Percentiles rank a stretch among this genome's conserved stretches.
phyloP scores from a whole-genome alignment of 768 basidiomycete species.

The Suillus subaureus region DNA sequence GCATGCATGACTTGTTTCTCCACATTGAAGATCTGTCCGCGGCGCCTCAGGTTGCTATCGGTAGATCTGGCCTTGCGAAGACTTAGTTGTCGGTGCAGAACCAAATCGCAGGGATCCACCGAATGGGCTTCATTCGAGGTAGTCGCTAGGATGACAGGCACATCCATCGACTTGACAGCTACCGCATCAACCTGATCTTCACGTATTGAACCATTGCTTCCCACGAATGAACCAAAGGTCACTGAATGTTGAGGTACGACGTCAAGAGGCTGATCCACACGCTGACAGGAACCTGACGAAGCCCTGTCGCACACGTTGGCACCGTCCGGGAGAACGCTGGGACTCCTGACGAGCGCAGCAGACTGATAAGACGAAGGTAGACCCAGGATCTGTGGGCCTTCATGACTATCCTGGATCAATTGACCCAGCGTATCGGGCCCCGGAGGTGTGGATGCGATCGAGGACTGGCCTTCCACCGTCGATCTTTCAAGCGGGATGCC shows the following conservation, averaged over 20 bases:
- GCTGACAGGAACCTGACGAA: background rate
- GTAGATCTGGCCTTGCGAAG: constrained; percentile 1
- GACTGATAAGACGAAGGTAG: background rate
- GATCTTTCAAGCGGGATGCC: constrained; percentile 20
- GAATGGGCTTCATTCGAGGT: background rate
- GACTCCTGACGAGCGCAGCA: constrained; percentile 1
- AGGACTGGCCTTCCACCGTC: background rate
- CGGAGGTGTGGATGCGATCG: constrained; percentile 4
- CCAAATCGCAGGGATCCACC: background rate
- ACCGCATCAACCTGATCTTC: background rate
- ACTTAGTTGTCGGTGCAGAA: constrained; percentile 8
- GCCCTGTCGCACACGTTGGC: background rate
- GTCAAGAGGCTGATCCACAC: background rate
- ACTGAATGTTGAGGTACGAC: background rate
- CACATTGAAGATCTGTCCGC: constrained; percentile 29
- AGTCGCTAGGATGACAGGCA: constrained; percentile 4
- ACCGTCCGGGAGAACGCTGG: background rate
- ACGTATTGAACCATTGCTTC: background rate
- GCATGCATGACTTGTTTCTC: constrained; percentile 8
- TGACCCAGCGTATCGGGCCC: background rate
- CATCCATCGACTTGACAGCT: background rate
- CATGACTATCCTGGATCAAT: background rate
- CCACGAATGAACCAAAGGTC: background rate
- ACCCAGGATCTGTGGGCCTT: background rate
- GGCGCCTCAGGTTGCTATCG: constrained; percentile 18